Conservation (phyloP, 1,284 basidiomycete species). For the Schizophyllum amplum region DNA sequence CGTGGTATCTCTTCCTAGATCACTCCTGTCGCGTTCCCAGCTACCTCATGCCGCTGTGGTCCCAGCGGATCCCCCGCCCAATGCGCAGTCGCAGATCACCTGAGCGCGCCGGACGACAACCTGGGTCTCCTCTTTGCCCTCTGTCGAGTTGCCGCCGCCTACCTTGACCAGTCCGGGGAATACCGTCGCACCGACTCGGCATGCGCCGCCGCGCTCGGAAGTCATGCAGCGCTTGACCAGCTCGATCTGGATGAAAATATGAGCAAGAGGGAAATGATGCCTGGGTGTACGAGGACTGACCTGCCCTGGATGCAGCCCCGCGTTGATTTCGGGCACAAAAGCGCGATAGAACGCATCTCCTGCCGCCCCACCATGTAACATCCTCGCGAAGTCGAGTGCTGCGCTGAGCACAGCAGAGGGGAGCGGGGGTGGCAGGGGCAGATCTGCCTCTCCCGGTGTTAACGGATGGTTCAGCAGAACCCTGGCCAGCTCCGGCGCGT, state of each 20-base stretch:
- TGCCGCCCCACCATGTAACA: conserved; percentile 66
- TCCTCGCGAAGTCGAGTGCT: conserved; percentile 69
- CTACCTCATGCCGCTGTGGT: conserved; percentile 12
- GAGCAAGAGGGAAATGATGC: no score
- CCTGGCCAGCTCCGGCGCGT: conserved; percentile 51
- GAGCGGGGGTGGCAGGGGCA: conserved; percentile 15
- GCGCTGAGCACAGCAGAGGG: conserved; percentile 51
- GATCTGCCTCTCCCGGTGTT: conserved; percentile 16
- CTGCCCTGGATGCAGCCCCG: conserved; percentile 47
- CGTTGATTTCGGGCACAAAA: conserved; percentile 72
- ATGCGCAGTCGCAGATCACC: conserved; percentile 75
- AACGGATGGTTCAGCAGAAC: conserved; percentile 25
- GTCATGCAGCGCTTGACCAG: conserved; percentile 70
- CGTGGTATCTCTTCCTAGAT: no score
- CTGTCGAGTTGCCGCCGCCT: conserved; percentile 17
- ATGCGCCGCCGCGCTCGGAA: conserved; percentile 60
- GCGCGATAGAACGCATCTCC: conserved; percentile 75
- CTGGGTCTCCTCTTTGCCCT: conserved; percentile 26
- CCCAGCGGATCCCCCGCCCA: conserved; percentile 26
- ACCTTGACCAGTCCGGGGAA: conserved; percentile 83
- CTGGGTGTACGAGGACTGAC: no score
- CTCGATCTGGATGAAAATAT: no score
- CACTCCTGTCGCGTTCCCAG: neutral
- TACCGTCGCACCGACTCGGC: conserved; percentile 70
- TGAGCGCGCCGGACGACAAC: conserved; percentile 74